Conservation (phyloP, 345 rosid genomes). For the Clarkia xantiana region DNA sequence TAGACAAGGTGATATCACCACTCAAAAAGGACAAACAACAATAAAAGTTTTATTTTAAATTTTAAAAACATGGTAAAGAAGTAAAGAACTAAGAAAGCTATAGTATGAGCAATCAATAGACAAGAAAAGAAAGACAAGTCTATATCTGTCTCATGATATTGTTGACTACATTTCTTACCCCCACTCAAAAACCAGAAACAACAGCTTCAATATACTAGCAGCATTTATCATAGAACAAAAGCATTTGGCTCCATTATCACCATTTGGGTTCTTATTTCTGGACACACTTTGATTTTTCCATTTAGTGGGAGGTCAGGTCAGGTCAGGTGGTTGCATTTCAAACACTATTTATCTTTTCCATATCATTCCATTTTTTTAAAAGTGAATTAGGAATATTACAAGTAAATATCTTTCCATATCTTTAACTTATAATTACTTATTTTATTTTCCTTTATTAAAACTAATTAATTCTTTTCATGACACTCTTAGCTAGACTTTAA, state of each 20-base stretch:
- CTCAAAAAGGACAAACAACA: not conserved
- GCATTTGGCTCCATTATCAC: constrained; percentile 4
- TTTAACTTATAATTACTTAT: no score
- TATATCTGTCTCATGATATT: constrained; percentile 30
- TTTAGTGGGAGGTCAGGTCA: constrained; percentile 19
- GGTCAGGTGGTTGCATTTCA: constrained; percentile 7
- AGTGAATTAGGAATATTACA: no score
- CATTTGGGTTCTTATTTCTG: not conserved
- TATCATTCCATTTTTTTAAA: not conserved
- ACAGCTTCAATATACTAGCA: no score
- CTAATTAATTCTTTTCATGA: no score
- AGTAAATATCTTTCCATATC: no score
- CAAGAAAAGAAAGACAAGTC: constrained; percentile 42
- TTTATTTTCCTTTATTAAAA: no score
- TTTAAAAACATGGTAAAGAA: not conserved
- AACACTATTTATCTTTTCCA: constrained; percentile 10
- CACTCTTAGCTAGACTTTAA: no score
- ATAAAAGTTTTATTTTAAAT: not conserved
- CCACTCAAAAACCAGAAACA: constrained; percentile 2
- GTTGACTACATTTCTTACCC: constrained; percentile 27
- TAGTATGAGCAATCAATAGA: constrained; percentile 13
- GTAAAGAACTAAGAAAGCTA: not conserved
- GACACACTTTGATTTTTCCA: constrained; percentile 1
- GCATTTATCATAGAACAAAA: not conserved
- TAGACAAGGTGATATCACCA: not conserved